phyloP scores from a whole-genome alignment of 1,139 yeast species.

The Geotrichum aggregatum region DNA sequence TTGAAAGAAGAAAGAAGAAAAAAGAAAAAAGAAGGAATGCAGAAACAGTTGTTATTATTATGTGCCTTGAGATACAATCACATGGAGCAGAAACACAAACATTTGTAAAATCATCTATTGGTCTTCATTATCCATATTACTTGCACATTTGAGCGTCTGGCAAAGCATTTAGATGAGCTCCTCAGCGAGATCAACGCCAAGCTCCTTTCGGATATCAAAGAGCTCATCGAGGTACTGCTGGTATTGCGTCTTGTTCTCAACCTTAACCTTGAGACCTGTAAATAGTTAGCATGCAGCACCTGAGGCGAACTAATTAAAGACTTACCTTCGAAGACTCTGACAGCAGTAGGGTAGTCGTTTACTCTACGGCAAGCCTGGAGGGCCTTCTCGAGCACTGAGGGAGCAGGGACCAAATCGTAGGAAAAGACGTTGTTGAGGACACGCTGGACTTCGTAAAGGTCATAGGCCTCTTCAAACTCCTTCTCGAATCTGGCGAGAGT shows the following conservation, averaged over 20 bases:
- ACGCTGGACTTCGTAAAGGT: constrained; percentile 92
- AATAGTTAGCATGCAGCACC: not conserved
- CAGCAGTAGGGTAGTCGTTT: constrained; percentile 97
- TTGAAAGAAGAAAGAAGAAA: not conserved
- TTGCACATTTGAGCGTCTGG: not conserved
- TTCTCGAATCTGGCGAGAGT: constrained; percentile 63
- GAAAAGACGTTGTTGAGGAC: constrained; percentile 95
- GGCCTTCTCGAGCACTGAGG: constrained; percentile 92
- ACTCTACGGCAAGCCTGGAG: constrained; percentile 98
- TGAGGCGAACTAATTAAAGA: constrained; percentile 4
- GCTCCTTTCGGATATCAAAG: constrained; percentile 83
- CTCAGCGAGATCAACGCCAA: constrained; percentile 90
- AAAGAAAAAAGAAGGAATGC: not conserved
- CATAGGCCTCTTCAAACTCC: constrained; percentile 97
- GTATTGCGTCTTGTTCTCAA: constrained; percentile 89
- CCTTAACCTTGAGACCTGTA: constrained; percentile 79
- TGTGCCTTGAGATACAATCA: not conserved
- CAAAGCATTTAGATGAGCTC: constrained; percentile 53
- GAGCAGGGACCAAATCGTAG: constrained; percentile 97
- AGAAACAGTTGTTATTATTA: too few species aligned
- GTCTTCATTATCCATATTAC: not conserved
- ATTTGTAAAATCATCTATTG: constrained; percentile 5
- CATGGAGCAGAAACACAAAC: not conserved
- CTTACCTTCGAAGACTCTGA: constrained; percentile 83
- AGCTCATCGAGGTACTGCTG: constrained; percentile 93